A percentile compares a stretch with the other conserved stretches of the same genome.
Evolutionary conservation across 768 basidiomycete species (phyloP).

Genomic region (Lactarius indigo): DNA sequence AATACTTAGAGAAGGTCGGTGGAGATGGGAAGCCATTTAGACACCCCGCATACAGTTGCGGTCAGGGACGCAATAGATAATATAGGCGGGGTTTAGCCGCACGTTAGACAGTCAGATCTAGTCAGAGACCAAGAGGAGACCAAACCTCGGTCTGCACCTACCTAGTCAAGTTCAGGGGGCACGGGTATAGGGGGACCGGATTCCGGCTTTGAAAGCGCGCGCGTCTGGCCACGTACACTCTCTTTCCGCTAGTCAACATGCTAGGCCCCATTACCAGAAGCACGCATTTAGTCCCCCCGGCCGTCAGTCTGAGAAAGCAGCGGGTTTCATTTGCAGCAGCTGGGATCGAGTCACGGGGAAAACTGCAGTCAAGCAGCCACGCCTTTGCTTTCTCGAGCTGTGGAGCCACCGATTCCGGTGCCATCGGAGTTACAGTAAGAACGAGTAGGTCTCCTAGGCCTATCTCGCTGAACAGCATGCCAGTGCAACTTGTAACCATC

Average conservation of each 20-base stretch:
- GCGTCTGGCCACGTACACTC: neutral
- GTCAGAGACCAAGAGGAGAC: too few species aligned
- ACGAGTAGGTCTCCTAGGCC: neutral
- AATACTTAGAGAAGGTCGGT: too few species aligned
- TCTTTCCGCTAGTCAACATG: neutral
- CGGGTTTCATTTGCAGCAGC: neutral
- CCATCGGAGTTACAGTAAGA: neutral
- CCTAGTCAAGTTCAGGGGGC: too few species aligned
- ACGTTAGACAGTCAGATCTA: too few species aligned
- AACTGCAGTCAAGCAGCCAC: neutral
- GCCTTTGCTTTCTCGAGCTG: neutral
- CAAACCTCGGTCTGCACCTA: too few species aligned
- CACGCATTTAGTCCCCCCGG: neutral
- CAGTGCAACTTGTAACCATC: fast-evolving
- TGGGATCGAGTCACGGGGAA: neutral
- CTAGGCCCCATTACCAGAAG: neutral
- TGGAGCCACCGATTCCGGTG: neutral
- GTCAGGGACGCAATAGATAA: too few species aligned
- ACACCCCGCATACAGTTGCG: too few species aligned
- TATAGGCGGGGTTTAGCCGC: too few species aligned
- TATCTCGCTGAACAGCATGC: too few species aligned
- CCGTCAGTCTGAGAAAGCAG: neutral
- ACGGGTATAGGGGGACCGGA: too few species aligned
- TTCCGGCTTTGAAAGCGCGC: too few species aligned
- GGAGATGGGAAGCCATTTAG: too few species aligned